Evolutionary conservation across 768 basidiomycete genomes (phyloP).

Genomic region (Mrakia blollopis): DNA sequence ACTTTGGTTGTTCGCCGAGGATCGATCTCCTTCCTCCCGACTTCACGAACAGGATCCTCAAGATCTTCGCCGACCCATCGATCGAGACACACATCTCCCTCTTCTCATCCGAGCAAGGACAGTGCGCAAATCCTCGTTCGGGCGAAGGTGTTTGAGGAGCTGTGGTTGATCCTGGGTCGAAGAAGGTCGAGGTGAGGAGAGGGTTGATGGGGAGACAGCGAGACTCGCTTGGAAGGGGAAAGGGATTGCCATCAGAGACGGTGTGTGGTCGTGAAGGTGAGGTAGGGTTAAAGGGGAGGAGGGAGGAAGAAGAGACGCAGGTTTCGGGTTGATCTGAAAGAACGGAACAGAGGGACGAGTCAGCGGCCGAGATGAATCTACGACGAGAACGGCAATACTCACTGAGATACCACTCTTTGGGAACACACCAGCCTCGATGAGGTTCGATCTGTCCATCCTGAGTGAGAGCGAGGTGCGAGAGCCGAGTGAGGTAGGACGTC

Average conservation of each 20-base stretch:
- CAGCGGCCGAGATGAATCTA: not conserved
- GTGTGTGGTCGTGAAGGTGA: not conserved
- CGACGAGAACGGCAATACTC: not conserved
- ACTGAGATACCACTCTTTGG: conserved; percentile 4
- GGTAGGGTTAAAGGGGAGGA: not conserved
- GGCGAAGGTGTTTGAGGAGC: not conserved
- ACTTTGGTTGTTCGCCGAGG: not conserved
- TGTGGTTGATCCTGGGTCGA: not conserved
- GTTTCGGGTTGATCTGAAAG: not conserved
- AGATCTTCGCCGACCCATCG: not conserved
- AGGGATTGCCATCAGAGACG: not conserved
- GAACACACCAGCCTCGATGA: conserved; percentile 18
- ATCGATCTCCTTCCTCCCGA: not conserved
- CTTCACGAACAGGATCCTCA: conserved; percentile 10
- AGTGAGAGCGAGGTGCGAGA: not conserved
- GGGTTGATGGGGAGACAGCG: conserved; percentile 1
- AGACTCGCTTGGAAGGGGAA: not conserved
- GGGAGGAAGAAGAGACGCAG: not conserved
- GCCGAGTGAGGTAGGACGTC: not conserved
- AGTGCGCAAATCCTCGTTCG: not conserved
- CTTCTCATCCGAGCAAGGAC: not conserved
- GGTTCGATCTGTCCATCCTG: not conserved
- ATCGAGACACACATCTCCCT: conserved; percentile 11
- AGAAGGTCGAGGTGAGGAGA: conserved; percentile 9
- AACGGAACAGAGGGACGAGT: not conserved